A percentile compares a stretch with the other conserved stretches of the same genome.
These are phyloP conservation scores for Balakata baccata DNA, from an alignment of 345 rosid genomes.

Conservation along the genomic window DNA sequence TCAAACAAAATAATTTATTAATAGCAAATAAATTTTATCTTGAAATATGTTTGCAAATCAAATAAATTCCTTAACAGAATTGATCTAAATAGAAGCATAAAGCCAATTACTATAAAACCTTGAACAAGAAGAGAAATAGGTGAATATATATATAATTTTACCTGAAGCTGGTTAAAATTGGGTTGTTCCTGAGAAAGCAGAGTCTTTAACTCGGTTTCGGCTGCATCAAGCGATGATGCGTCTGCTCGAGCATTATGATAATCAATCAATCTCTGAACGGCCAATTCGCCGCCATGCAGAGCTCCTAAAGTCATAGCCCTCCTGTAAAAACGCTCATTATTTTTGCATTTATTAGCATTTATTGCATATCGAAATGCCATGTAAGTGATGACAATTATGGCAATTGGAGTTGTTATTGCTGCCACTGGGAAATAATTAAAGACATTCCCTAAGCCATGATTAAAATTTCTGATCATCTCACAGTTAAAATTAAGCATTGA, in stretches of 20 bases:
- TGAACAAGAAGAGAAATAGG: neutral
- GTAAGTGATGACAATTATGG: slow-evolving; percentile 41
- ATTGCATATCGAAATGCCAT: slow-evolving; percentile 41
- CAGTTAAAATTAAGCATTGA: neutral
- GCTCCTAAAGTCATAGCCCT: slow-evolving; percentile 49
- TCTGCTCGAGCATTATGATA: slow-evolving; percentile 40
- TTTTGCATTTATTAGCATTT: slow-evolving; percentile 25
- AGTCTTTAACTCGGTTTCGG: slow-evolving; percentile 30
- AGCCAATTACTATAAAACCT: neutral
- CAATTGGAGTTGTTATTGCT: slow-evolving; percentile 35
- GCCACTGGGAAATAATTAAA: slow-evolving; percentile 27
- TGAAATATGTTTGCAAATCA: too few relatives aligned
- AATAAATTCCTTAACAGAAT: neutral
- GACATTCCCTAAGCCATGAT: slow-evolving; percentile 21
- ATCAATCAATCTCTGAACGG: slow-evolving; percentile 50
- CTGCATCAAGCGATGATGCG: slow-evolving; percentile 21
- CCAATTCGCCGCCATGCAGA: slow-evolving; percentile 52
- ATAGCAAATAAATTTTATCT: too few relatives aligned
- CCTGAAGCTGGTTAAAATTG: slow-evolving; percentile 50
- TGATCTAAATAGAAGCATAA: too few relatives aligned
- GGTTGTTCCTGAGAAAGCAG: slow-evolving; percentile 31
- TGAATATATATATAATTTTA: slow-evolving; percentile 4
- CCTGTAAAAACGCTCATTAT: slow-evolving; percentile 12
- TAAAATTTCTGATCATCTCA: neutral
- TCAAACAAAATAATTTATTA: too few relatives aligned